Evolutionary conservation across 2,329 filamentous ascomycete genomes (phyloP), one percentile per base, ranked within the genome.

Genomic region (Scedosporium dehoogii): DNA sequence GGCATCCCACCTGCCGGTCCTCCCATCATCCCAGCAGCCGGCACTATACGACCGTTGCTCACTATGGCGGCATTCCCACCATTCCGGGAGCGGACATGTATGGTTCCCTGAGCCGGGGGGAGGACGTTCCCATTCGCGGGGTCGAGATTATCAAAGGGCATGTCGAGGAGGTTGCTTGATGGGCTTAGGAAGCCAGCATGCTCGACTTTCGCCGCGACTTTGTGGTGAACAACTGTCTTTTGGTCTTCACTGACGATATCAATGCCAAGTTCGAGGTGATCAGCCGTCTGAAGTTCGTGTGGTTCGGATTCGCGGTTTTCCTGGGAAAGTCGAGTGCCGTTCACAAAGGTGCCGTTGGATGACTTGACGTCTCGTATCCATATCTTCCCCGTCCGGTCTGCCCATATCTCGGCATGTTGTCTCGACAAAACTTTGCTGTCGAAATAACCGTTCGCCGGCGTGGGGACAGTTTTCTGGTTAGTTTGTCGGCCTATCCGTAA

Each of bases 161-260:
- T 86, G 70, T 96, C 92, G 68, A 96, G 75, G 57, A 92, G 84
- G 70, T 90, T 96, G 68, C 84, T 90, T 7, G 86, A 84, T 10
- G 87, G 83, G 55, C 83, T 87, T 66, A 92, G 84, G 66, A 93
- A 88, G 6, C 94, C 94, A 46, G 94, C 92, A 76, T 97, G 91
- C 73, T 99, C 94, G 62, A 99, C 92, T 72, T 96, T 96, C 62
- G 94, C 92, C 21, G 93, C 92, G 58, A 99, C 94, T 72, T 99
- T 99, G 78, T 97, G 94, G 72, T 99, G 94, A 14, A 99, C 92
- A 29, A 99, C 92, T 0, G 92, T 97, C 77, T 96, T 97, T 73
- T 97, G 93, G 72, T 99, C 94, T 73, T 99, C 94, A 74, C 91
- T 96, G 60, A 99, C 93, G 70, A 99, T 99, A 72, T 99, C 94